Conservation (phyloP, 2,329 filamentous ascomycete genomes). For the Neonectria neomacrospora region DNA sequence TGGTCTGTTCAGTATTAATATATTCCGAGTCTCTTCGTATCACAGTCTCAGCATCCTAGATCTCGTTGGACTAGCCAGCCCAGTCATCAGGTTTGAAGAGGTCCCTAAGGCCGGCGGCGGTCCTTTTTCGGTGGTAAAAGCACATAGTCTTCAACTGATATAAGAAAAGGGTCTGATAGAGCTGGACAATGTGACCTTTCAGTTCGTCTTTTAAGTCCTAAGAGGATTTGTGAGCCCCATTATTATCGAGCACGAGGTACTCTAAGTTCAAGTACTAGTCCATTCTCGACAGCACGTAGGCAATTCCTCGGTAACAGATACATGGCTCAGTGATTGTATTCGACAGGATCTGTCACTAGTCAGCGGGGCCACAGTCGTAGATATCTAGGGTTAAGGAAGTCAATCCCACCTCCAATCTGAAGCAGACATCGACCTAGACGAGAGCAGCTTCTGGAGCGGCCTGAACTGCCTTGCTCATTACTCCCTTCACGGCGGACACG, state of each 20-base stretch:
- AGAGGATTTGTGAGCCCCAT: background rate
- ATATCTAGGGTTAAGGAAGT: background rate
- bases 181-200: background rate
- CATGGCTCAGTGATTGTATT: background rate
- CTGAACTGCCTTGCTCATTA: slow-evolving; percentile 44
- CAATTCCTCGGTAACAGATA: background rate
- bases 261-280: background rate
- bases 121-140: background rate
- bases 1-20: background rate
- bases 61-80: background rate
- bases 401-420: slow-evolving; percentile 47
- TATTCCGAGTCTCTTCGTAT: background rate
- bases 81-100: background rate
- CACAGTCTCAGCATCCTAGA: background rate
- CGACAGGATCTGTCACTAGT: background rate
- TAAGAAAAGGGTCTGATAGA: background rate
- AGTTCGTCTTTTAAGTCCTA: background rate
- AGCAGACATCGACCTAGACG: slow-evolving; percentile 51
- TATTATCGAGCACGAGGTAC: background rate
- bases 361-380: background rate
- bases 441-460: slow-evolving; percentile 49
- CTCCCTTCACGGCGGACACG: slow-evolving; percentile 38
- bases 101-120: background rate
- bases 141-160: background rate
- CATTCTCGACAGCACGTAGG: background rate